A percentile compares a stretch with the other conserved stretches of the same genome.
phyloP scores from a whole-genome alignment of 2,329 filamentous ascomycete genomes.

The Hypoxylon sp. region DNA sequence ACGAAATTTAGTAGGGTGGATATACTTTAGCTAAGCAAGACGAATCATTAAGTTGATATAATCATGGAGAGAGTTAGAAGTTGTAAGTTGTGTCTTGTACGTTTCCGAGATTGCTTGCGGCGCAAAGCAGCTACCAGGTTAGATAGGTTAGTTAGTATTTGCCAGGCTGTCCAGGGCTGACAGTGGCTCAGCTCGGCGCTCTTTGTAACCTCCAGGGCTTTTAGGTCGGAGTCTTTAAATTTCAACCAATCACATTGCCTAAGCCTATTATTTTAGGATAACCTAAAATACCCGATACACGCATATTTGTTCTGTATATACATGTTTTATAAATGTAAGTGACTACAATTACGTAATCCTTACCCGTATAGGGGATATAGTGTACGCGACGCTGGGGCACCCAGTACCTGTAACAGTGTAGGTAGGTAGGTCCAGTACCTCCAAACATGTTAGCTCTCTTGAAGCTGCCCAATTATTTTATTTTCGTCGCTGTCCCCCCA shows the following conservation, averaged over 20 bases:
- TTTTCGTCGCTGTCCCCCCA: constrained; percentile 14
- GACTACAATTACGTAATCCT: no score
- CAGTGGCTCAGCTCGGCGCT: neutral
- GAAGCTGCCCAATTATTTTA: constrained; percentile 15
- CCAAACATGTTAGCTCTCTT: neutral
- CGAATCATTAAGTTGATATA: neutral
- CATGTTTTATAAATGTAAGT: neutral
- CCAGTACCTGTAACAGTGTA: no score
- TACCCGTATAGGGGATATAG: no score
- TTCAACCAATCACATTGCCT: constrained; percentile 10
- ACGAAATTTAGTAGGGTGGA: neutral
- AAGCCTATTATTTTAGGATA: neutral
- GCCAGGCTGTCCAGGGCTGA: constrained; percentile 1
- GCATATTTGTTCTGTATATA: neutral
- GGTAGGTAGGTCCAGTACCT: no score
- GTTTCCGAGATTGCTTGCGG: neutral
- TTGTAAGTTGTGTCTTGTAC: constrained; percentile 9
- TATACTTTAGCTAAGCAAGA: neutral
- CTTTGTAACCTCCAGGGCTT: neutral
- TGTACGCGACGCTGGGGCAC: no score
- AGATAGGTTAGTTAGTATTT: neutral
- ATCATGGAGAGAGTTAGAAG: neutral
- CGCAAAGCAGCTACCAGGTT: neutral
- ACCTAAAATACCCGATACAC: neutral
- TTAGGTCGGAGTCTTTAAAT: constrained; percentile 3